These are phyloP conservation scores for Debaryomycetaceae sp. DNA, from an alignment of 1,139 yeast species.

Conservation along the genomic window DNA sequence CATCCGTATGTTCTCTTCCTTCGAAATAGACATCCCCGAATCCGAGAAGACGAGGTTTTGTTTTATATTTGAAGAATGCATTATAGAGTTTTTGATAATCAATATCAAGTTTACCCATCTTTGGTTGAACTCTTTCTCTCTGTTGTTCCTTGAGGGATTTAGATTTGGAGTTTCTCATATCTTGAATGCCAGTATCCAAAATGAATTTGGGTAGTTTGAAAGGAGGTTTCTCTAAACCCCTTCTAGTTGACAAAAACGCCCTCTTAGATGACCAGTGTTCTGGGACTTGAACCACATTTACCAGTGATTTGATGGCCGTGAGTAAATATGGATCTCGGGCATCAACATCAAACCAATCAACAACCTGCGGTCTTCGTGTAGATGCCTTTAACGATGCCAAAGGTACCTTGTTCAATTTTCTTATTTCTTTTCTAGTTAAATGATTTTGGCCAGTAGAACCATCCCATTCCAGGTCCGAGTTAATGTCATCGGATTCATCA, in stretches of 20 bases:
- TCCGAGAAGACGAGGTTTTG: slow-evolving; percentile 62
- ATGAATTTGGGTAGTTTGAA: slow-evolving; percentile 79
- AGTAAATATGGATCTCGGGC: slow-evolving; percentile 73
- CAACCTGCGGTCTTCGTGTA: slow-evolving; percentile 62
- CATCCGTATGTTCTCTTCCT: slow-evolving; percentile 62
- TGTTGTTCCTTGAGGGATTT: slow-evolving; percentile 65
- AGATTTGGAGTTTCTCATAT: slow-evolving; percentile 68
- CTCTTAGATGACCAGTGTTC: slow-evolving; percentile 78
- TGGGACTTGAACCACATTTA: slow-evolving; percentile 77
- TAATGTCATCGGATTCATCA: slow-evolving; percentile 6
- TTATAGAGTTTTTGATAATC: slow-evolving; percentile 81
- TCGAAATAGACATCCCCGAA: slow-evolving; percentile 83
- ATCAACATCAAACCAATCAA: slow-evolving; percentile 87
- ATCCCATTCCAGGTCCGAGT: not conserved
- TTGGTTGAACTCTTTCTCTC: slow-evolving; percentile 86
- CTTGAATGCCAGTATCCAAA: slow-evolving; percentile 79
- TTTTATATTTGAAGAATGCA: slow-evolving; percentile 81
- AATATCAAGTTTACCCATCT: slow-evolving; percentile 80
- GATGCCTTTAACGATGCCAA: slow-evolving; percentile 65
- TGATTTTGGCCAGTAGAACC: slow-evolving; percentile 3
- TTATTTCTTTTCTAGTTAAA: slow-evolving; percentile 40
- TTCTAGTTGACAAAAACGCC: slow-evolving; percentile 70
- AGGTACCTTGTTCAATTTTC: slow-evolving; percentile 55
- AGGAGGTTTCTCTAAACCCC: slow-evolving; percentile 69
- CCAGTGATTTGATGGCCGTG: slow-evolving; percentile 60